Base-by-base conservation (phyloP, 2,329 filamentous ascomycete species). In the Aspergillus fumigatiaffinis region DNA sequence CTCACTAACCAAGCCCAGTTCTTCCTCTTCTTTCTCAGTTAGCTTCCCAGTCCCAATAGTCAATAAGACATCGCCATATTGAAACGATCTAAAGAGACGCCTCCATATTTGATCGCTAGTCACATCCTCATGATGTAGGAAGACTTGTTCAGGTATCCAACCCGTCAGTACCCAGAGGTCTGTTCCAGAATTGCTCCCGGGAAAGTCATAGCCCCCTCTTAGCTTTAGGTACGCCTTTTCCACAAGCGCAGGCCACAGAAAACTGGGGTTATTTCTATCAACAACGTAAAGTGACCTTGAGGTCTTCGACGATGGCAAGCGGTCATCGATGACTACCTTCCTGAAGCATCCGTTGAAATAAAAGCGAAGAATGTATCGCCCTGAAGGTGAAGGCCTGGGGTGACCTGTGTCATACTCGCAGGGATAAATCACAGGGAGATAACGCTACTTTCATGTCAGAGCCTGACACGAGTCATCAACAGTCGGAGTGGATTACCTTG, bases 191-290 rank as follows among this genome's bases (percentile, higher is more conserved):
- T 97, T 97, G 68, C 94, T 97, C 7, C 94, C 94, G 0, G 94
- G 93, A 63, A 99, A 99, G 69, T 99, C 92, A 71, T 99, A 99
- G 35, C 94, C 94, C 28, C 94, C 94, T 55, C 93, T 85, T 10
- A 97, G 86, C 77, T 97, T 99, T 1, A 99, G 79, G 66, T 99
- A 99, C 0, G 94, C 94, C 71, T 99, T 99, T 71, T 99, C 94
- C 17, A 97, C 79, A 4, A 99, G 80, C 2, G 93, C 92, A 5
- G 94, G 94, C 92, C 93, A 97, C 14, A 97, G 76, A 14, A 95
- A 79, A n/a, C 78, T 80, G 3, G 90, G 88, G 62, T 96, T 92
- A 46, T 87, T 87, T 38, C 91, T 84, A 67, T 97, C 93, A 49
- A 95, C 84, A 9, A 97, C 92, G 72, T 96, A 92, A 3, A 99